Percentiles rank a stretch among this genome's conserved stretches.
phyloP scores from a whole-genome alignment of 2,329 filamentous ascomycete species.

The Arthrinium phaeospermum region DNA sequence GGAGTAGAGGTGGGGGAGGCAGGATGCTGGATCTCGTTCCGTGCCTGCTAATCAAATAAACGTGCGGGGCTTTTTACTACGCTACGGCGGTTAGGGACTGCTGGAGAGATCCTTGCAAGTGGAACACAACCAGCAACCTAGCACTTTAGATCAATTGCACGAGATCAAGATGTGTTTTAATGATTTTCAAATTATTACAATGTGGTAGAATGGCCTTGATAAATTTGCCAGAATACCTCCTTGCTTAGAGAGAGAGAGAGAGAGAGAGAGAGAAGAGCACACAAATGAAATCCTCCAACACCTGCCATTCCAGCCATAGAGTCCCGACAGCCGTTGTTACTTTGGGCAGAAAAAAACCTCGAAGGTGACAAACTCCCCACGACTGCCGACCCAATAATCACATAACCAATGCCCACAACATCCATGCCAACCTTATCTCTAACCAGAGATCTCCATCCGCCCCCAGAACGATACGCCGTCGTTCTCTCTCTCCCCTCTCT shows the following conservation, averaged over 20 bases:
- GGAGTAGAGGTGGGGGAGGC: not conserved
- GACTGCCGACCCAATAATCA: not conserved
- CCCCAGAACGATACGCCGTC: not conserved
- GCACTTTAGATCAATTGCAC: not conserved
- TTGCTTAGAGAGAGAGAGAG: not conserved
- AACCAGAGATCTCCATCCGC: not conserved
- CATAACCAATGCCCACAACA: not conserved
- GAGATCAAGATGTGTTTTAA: not conserved
- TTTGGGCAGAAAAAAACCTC: not conserved
- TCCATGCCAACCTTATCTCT: too few relatives aligned
- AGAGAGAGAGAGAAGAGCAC: too few relatives aligned
- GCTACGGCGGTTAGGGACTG: not conserved
- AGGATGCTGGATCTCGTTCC: not conserved
- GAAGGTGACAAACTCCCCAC: not conserved
- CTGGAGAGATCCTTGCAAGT: not conserved
- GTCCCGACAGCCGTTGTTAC: not conserved
- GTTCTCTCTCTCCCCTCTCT: not conserved
- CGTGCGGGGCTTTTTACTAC: not conserved
- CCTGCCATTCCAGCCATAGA: not conserved
- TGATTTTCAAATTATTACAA: not conserved
- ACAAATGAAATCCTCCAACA: not conserved
- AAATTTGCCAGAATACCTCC: not conserved
- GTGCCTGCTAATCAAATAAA: not conserved
- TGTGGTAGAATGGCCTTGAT: not conserved
- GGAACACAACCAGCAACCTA: not conserved